Percentiles rank a stretch among this genome's conserved stretches.
Conservation (phyloP, 495 filamentous ascomycete genomes). For the Sporormia fimetaria region DNA sequence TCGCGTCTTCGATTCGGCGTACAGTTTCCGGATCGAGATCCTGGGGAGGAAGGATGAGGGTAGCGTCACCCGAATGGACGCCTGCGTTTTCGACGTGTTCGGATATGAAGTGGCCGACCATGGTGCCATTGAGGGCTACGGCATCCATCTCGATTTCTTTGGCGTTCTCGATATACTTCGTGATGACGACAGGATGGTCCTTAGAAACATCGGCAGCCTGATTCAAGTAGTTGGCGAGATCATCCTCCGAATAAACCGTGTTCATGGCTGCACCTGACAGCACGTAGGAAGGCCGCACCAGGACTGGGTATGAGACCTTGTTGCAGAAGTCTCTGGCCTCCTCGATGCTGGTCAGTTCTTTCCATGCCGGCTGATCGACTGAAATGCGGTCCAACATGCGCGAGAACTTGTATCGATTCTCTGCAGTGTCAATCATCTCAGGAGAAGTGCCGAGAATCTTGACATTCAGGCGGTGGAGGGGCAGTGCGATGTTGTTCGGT, state of each 20-base stretch:
- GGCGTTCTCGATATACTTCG: conserved; percentile 95
- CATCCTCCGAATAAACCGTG: conserved; percentile 85
- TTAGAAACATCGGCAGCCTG: conserved; percentile 87
- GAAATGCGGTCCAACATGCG: conserved; percentile 90
- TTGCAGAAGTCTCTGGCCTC: conserved; percentile 79
- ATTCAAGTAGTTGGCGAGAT: conserved; percentile 81
- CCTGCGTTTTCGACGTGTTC: conserved; percentile 97
- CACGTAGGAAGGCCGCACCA: conserved; percentile 93
- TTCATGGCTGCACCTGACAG: conserved; percentile 98
- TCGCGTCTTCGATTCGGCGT: conserved; percentile 83
- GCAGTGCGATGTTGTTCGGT: conserved; percentile 94
- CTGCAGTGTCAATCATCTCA: conserved; percentile 96
- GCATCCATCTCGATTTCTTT: conserved; percentile 98
- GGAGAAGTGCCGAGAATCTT: conserved; percentile 90
- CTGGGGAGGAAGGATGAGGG: conserved; percentile 82
- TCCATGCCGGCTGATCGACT: conserved; percentile 95
- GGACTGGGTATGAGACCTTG: conserved; percentile 82
- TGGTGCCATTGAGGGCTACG: conserved; percentile 72
- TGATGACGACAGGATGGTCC: conserved; percentile 97
- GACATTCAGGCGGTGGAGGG: conserved; percentile 75
- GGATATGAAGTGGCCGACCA: conserved; percentile 88
- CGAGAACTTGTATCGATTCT: conserved; percentile 98
- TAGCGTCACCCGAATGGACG: conserved; percentile 96
- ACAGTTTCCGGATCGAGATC: conserved; percentile 86
- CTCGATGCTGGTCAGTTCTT: conserved; percentile 84